Conservation (phyloP, 176 grass and related monocot genomes). For the Leersia perrieri region DNA sequence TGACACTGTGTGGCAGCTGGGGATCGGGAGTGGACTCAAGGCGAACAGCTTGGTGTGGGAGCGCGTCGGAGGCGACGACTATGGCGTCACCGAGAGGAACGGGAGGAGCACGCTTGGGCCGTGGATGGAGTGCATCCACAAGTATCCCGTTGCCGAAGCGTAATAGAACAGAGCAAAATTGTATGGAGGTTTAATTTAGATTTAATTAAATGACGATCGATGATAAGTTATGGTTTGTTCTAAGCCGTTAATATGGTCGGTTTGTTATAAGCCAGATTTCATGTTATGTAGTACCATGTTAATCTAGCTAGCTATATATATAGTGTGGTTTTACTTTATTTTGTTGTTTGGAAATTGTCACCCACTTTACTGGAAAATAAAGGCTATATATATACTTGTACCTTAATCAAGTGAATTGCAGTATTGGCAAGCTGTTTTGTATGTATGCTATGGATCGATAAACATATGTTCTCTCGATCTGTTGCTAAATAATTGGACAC, state of each 20-base stretch:
- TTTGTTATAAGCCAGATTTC: background rate
- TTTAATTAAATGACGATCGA: no score
- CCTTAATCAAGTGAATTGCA: background rate
- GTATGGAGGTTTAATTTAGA: no score
- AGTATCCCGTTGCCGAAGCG: conserved; percentile 19
- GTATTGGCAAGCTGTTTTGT: background rate
- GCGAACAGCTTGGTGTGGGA: conserved; percentile 58
- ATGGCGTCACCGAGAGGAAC: background rate
- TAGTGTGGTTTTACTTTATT: background rate
- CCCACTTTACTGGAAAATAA: background rate
- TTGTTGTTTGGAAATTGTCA: background rate
- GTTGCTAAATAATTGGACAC: no score
- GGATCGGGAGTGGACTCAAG: conserved; percentile 63
- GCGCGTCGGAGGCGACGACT: conserved; percentile 22
- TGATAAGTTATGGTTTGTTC: background rate
- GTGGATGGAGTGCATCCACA: conserved; percentile 54
- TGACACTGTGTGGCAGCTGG: conserved; percentile 66
- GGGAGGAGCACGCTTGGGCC: conserved; percentile 11
- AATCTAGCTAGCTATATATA: no score
- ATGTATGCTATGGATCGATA: no score
- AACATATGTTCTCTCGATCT: no score
- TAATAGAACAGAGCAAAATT: background rate
- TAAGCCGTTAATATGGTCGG: background rate
- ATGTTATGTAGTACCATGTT: background rate
- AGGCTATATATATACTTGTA: background rate